A percentile compares a stretch with the other conserved stretches of the same genome.
Evolutionary conservation across 257 asterid species (phyloP).

Genomic region (Scutellaria baicalensis): DNA sequence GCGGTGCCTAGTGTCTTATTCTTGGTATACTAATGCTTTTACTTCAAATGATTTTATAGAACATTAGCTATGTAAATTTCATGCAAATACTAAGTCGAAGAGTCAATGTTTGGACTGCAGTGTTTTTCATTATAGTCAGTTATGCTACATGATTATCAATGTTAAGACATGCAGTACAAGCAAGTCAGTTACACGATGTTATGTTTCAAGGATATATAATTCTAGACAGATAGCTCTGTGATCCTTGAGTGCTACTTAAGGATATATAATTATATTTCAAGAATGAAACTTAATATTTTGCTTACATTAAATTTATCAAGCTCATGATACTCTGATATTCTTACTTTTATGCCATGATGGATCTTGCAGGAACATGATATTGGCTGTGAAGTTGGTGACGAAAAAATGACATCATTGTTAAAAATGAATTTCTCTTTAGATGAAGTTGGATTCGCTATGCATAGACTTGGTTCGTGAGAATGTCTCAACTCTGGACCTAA

Average conservation of each 20-base stretch:
- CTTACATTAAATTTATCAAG: not conserved
- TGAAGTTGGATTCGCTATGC: slow-evolving; percentile 72
- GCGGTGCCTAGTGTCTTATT: not conserved
- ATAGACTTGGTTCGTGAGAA: slow-evolving; percentile 70
- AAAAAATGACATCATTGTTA: slow-evolving; percentile 52
- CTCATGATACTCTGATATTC: slow-evolving; percentile 3
- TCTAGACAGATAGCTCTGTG: not conserved
- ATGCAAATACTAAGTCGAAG: not conserved
- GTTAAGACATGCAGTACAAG: too few relatives aligned
- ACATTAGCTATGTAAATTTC: not conserved
- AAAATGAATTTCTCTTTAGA: slow-evolving; percentile 73
- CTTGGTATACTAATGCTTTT: not conserved
- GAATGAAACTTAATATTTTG: not conserved
- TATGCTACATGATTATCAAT: not conserved
- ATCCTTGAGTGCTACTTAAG: not conserved
- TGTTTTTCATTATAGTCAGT: not conserved
- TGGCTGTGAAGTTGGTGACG: slow-evolving; percentile 28
- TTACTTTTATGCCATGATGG: slow-evolving; percentile 18
- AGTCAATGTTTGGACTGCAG: not conserved
- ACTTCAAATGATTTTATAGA: not conserved
- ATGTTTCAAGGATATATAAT: too few relatives aligned
- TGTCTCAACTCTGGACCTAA: slow-evolving; percentile 8
- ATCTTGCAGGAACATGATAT: slow-evolving; percentile 62
- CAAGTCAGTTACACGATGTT: too few relatives aligned
- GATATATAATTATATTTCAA: not conserved